Base-by-base conservation (phyloP, 2,329 filamentous ascomycete species). In the Epichloe coenophiala region DNA sequence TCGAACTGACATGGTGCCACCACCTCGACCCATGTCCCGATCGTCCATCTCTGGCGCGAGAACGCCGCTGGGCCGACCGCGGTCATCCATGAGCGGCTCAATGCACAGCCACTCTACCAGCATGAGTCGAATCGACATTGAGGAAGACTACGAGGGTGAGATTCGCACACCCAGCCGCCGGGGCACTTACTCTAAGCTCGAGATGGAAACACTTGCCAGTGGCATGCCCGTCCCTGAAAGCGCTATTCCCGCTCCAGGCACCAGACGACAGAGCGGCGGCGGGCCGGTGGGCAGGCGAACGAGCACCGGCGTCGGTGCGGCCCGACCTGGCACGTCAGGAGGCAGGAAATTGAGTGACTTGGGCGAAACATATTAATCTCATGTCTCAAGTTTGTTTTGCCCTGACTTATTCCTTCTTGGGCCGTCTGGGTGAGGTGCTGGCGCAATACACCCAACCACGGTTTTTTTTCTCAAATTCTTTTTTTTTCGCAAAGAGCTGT, bases 61-160 rank as follows among this genome's bases (percentile, higher is more conserved):
- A 53, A 86, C 84, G 12, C 81, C 85, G 1, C 67, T 87, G 49
- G 79, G 78, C 27, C 78, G 86, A 49, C 83, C 86, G 17, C 76
- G 84, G 47, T 88, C 83, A 47, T 88, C 85, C 13, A 71, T 90
- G 56, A 79, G 80, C 51, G 78, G 83, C 49, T 81, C 78, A 54
- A 68, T 76, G 11, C 77, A 82, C 56, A 72, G 75, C 4, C 75
- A 80, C 57, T 77, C 77, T 12, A 67, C 75, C 47, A 82, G 77
- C 60, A 71, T 82, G 61, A 77, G 75, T 56, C 69, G 74, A 49
- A 73, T 76, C 39, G 75, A 78, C 35, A 64, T 68, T 31, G 69
- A 71, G 53, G 65, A 68, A 31, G 52, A 51, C n/a, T 69, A 71
- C 35, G 68, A 68, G 41, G 58, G 57, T 39, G 68, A 71, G 11